A percentile compares a stretch with the other conserved stretches of the same genome.
Conservation (phyloP, 305 asterid genomes). For the Striga hermonthica region DNA sequence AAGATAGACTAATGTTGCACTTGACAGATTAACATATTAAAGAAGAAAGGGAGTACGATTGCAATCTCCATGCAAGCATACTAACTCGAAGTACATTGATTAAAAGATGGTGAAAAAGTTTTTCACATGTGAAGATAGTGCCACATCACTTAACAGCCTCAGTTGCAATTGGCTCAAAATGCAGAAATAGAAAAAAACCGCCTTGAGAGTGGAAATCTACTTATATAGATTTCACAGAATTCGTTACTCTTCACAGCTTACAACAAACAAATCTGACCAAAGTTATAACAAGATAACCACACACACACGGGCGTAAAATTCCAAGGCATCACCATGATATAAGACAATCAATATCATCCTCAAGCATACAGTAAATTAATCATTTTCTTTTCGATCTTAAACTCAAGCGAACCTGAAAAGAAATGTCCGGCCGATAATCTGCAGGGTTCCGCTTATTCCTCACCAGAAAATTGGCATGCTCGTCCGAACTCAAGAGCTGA, state of each 20-base stretch:
- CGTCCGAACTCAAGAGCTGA: conserved; percentile 84
- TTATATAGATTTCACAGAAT: too few relatives aligned
- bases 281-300: neutral
- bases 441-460: conserved; percentile 68
- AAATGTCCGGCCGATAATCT: conserved; percentile 88
- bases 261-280: neutral
- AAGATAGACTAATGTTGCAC: too few relatives aligned
- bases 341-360: neutral
- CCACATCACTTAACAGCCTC: too few relatives aligned
- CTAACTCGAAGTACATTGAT: too few relatives aligned
- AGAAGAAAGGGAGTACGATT: too few relatives aligned
- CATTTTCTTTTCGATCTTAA: neutral
- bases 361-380: conserved; percentile 9
- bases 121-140: too few relatives aligned
- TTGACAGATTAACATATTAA: too few relatives aligned
- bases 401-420: conserved; percentile 75
- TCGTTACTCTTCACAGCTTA: conserved; percentile 4
- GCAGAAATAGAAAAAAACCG: too few relatives aligned
- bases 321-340: neutral
- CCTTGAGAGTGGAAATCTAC: too few relatives aligned
- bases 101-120: too few relatives aligned
- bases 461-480: conserved; percentile 57
- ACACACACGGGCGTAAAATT: neutral
- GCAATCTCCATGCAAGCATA: too few relatives aligned
- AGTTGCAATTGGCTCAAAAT: too few relatives aligned